Evolutionary conservation across 495 filamentous ascomycete genomes (phyloP).

Genomic region (Lasiosphaeria ovina): DNA sequence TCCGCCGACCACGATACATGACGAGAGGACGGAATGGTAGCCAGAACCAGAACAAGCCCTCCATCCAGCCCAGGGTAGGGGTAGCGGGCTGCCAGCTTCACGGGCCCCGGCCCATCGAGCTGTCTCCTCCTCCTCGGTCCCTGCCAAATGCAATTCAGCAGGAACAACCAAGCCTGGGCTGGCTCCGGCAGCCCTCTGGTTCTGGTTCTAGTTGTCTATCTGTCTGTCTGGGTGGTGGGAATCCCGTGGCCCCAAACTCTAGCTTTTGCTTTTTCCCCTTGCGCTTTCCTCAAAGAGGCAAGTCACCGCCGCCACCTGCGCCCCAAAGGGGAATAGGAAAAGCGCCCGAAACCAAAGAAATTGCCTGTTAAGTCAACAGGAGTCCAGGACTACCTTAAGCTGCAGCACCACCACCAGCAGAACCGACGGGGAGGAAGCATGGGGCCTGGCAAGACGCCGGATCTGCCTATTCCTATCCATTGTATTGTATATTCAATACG

Average conservation of each 20-base stretch:
- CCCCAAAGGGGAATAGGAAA: constrained; percentile 13
- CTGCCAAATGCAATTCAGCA: background rate
- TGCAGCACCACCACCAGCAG: constrained; percentile 1
- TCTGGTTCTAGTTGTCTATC: no score
- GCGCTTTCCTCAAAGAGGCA: background rate
- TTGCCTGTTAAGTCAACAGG: constrained; percentile 12
- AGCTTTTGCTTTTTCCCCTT: background rate
- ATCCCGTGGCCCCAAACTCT: background rate
- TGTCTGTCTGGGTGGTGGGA: no score
- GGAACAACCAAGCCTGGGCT: no score
- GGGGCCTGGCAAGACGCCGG: no score
- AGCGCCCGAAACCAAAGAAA: constrained; percentile 7
- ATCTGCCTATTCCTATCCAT: no score
- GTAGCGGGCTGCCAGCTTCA: background rate
- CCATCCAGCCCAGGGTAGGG: background rate
- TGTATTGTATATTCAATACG: no score
- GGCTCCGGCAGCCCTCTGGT: no score
- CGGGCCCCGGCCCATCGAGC: background rate
- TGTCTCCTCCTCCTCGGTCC: background rate
- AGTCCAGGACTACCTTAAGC: constrained; percentile 17
- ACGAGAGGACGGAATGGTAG: constrained; percentile 1
- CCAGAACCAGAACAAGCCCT: background rate
- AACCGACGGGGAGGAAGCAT: background rate
- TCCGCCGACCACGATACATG: background rate
- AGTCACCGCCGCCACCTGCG: constrained; percentile 12